Percentiles rank a stretch among this genome's conserved stretches.
Evolutionary conservation across 805 yeast species (phyloP).

Genomic region (Candida ficus): DNA sequence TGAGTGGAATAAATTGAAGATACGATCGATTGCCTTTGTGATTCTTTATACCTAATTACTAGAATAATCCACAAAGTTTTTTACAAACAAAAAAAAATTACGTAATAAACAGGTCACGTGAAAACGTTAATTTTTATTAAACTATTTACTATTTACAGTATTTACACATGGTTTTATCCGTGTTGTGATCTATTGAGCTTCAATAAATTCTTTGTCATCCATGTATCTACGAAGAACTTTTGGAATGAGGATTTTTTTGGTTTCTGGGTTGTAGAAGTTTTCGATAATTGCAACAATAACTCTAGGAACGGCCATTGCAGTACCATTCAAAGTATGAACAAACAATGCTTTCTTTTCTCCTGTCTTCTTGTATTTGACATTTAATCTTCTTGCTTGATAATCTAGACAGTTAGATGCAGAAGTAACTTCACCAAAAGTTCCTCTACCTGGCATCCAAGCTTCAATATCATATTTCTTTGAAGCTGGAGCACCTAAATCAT

Average conservation of each 20-base stretch:
- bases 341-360: constrained; percentile 35
- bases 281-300: constrained; percentile 87
- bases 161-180: background rate
- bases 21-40: no score
- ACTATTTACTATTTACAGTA: background rate
- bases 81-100: background rate
- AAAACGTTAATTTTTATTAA: no score
- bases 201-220: constrained; percentile 46
- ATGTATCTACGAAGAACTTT: constrained; percentile 61
- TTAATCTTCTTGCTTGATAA: constrained; percentile 80
- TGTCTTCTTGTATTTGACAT: constrained; percentile 47
- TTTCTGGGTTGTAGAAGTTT: constrained; percentile 62
- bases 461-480: constrained; percentile 88
- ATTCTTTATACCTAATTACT: no score
- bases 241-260: constrained; percentile 58
- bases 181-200: background rate
- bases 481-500: constrained; percentile 93
- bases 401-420: constrained; percentile 91
- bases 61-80: no score
- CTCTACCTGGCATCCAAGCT: constrained; percentile 98
- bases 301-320: constrained; percentile 94
- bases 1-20: no score
- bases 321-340: constrained; percentile 87
- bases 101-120: no score
- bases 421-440: constrained; percentile 86